Percentiles rank a stretch among this genome's conserved stretches.
Conservation (phyloP, 306 rosid genomes). For the Luffa aegyptiaca region DNA sequence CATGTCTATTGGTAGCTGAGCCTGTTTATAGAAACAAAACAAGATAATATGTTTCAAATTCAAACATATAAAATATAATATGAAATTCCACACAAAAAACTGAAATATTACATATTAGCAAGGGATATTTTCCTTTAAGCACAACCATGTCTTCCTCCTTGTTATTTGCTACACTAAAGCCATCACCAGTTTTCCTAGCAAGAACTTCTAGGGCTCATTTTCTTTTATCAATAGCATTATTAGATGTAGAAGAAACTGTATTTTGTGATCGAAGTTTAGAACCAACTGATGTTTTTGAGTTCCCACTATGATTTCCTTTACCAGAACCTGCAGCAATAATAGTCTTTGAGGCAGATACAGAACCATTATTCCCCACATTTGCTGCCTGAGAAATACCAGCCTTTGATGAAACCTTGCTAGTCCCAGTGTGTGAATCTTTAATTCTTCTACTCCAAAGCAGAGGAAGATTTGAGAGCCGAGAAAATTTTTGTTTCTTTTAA, state of each 20-base stretch:
- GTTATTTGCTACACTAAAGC: too few relatives aligned
- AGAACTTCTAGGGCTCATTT: too few relatives aligned
- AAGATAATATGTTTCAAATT: conserved; percentile 14
- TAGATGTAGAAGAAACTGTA: conserved; percentile 33
- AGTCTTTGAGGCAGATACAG: conserved; percentile 23
- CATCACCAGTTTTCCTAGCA: too few relatives aligned
- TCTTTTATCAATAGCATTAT: conserved; percentile 51
- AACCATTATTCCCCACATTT: conserved; percentile 28
- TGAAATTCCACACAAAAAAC: conserved; percentile 10
- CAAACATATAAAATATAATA: conserved; percentile 3
- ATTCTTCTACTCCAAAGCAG: conserved; percentile 37
- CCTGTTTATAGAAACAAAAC: conserved; percentile 49
- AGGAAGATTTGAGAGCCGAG: conserved; percentile 32
- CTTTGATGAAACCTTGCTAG: too few relatives aligned
- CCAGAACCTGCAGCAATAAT: too few relatives aligned
- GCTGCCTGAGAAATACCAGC: conserved; percentile 23
- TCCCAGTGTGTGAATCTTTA: conserved; percentile 29
- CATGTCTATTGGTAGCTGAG: conserved; percentile 77
- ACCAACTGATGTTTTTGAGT: conserved; percentile 27
- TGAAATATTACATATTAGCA: conserved; percentile 50
- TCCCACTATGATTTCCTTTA: conserved; percentile 23
- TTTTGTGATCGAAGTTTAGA: conserved; percentile 29
- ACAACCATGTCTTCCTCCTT: too few relatives aligned
- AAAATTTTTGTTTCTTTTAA: neutral
- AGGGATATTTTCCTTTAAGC: too few relatives aligned